These are phyloP conservation scores for Neltuma alba DNA, from an alignment of 306 rosid species.

Conservation along the genomic window DNA sequence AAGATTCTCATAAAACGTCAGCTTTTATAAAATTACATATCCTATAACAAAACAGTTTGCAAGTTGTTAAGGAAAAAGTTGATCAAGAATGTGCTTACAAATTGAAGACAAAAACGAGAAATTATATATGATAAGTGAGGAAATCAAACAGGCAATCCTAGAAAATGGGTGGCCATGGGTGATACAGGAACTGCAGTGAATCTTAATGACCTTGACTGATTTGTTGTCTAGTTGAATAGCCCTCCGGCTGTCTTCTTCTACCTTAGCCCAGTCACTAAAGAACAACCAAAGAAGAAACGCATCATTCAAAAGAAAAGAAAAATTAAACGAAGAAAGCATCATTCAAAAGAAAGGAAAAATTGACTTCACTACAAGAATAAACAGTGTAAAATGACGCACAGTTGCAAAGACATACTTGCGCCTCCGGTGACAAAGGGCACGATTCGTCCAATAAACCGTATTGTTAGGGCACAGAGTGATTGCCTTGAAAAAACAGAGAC, in stretches of 20 bases:
- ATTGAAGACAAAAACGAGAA: neutral
- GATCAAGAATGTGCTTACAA: neutral
- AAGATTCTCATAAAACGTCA: neutral
- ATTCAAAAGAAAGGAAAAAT: neutral
- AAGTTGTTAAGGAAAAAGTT: neutral
- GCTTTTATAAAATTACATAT: neutral
- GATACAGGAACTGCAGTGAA: slow-evolving; percentile 11
- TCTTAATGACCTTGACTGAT: slow-evolving; percentile 67
- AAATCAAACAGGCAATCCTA: neutral
- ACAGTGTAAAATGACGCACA: slow-evolving; percentile 7
- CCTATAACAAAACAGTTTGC: neutral
- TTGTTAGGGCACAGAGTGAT: slow-evolving; percentile 75
- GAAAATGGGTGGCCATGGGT: neutral
- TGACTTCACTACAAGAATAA: neutral
- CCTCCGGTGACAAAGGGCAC: slow-evolving; percentile 88
- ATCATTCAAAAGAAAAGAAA: neutral
- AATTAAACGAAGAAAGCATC: neutral
- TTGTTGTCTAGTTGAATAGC: slow-evolving; percentile 77
- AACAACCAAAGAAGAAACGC: neutral
- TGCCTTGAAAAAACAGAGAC: slow-evolving; percentile 21
- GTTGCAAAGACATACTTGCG: slow-evolving; percentile 68
- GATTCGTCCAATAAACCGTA: slow-evolving; percentile 80
- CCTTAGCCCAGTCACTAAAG: slow-evolving; percentile 79
- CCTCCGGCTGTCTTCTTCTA: slow-evolving; percentile 73
- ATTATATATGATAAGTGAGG: neutral